Evolutionary conservation across 805 yeast species (phyloP), one percentile per base, ranked within the genome.

Genomic region (Zygoascus biomembranicola): DNA sequence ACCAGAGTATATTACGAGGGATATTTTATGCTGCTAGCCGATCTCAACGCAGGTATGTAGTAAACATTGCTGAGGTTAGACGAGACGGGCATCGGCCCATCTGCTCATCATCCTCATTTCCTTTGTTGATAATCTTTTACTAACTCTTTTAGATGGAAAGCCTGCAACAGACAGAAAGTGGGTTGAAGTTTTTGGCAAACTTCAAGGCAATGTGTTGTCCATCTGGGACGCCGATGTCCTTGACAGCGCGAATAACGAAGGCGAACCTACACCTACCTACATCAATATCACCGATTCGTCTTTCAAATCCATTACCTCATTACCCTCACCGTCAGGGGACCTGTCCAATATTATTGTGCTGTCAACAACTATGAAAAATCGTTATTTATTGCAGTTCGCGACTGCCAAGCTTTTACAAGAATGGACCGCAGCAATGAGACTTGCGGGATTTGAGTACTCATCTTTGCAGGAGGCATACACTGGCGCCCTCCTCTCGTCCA

Each of bases 381-480:
- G 98, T 59, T 90, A 77, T 67, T 76, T 94, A 56, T 71, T 94
- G 54, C 97, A 90, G 69, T 86, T 84, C 61, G 74, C 85, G 43
- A 75, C 87, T 16, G 73, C 73, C 48, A 83, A 79, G 50, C 80
- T 82, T 52, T 82, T 85, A 64, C 73, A 77, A 51, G 76, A 76
- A 55, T 94, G 98, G 98, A 80, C 82, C 57, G 78, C 90, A 3
- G 92, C 96, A 4, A 78, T 94, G 54, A 74, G 97, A 55, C 73
- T 94, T 57, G 76, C 96, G 11, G 77, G 81, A 43, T 90, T 79
- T 66, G 99, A 94, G 71, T 84, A 85, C 68, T 79, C 83, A 18
- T 73, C 89, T 10, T 73, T 94, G 54, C 98, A 94, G 71, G 96
- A 90, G 66, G 97, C 97, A 1, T 94, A 94, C 68, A 90, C 99